Evolutionary conservation across 2,329 filamentous ascomycete genomes (phyloP).

Genomic region (Lecanicillium sp.): DNA sequence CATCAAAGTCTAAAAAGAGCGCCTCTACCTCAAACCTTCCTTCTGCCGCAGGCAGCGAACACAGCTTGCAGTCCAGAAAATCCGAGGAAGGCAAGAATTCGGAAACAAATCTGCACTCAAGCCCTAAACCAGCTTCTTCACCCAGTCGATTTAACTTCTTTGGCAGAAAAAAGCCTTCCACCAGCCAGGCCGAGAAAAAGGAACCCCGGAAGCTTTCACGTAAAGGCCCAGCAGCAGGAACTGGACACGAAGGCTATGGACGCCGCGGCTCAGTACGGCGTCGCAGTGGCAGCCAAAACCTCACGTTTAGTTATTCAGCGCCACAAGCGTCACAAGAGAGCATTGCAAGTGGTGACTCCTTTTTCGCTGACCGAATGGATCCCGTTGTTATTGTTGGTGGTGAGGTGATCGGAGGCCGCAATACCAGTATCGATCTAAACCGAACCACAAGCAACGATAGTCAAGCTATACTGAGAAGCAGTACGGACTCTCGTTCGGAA

Average conservation of each 20-base stretch:
- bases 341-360: conserved; percentile 42
- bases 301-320: conserved; percentile 34
- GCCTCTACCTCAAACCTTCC: conserved; percentile 23
- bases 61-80: not conserved
- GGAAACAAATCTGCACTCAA: no score
- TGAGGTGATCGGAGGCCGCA: conserved; percentile 43
- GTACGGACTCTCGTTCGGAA: conserved; percentile 30
- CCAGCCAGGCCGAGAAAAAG: conserved; percentile 31
- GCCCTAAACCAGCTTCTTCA: conserved; percentile 45
- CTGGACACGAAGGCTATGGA: conserved; percentile 83
- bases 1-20: conserved; percentile 19
- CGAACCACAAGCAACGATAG: conserved; percentile 44
- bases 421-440: conserved; percentile 39
- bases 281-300: conserved; percentile 52
- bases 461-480: conserved; percentile 29
- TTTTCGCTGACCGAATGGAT: conserved; percentile 53
- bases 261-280: conserved; percentile 52
- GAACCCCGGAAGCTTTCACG: conserved; percentile 35
- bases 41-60: not conserved
- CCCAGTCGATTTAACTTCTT: conserved; percentile 70
- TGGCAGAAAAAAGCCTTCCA: conserved; percentile 57
- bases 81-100: conserved; percentile 13
- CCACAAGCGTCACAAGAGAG: conserved; percentile 44
- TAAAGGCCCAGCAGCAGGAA: conserved; percentile 84
- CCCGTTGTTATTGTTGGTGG: conserved; percentile 60